Base-by-base conservation (phyloP, 257 asterid genomes). In the Eustoma russellianum region DNA sequence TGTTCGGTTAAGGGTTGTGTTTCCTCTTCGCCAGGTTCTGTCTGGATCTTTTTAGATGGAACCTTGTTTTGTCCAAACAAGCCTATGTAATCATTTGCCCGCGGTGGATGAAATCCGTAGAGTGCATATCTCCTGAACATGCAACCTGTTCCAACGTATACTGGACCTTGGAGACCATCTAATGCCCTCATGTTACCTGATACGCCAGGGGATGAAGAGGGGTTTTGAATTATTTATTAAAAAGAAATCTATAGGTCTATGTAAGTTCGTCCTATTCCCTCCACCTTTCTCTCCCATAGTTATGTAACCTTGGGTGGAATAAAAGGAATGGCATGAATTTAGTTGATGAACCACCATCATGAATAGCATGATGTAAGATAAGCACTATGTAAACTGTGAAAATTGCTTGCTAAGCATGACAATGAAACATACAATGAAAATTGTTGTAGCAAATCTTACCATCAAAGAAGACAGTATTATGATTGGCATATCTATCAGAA, bases 141-240 rank as follows among this genome's bases (percentile, higher is more conserved):
- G 74, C 95, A 84, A 9, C 98, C 97, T 0, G 98, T 91, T 59
- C 98, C 98, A 1, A 91, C 98, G 33, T 87, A 91, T 5, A 91
- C 89, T 12, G 98, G 98, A 52, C 98, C 98, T 64, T 87, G 98
- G 47, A 91, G 85, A 51, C 97, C 98, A 61, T 91, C 98, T 61
- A 91, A 64, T 55, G 98, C 98, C 68, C 98, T 79, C 98, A 91
- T 91, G 63, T 91, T 91, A 34, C 97, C 97, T 88, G 69, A 34
- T 13, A 13, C 18, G 40, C 11, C 48, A 1, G 1, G 30, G 30
- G 30, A 24, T 24, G 18, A 12, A 17, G 49, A 16, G 17, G 3
- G 19, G 13, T 49, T 10, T 3, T 18, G 13, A 24, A 24, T 24
- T 24, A 24, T 24, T 24, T 24, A 4, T 2, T 24, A 24, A 24